Conservation (phyloP, 371 early-diverging fungal species). For the Mucor mucedo region DNA sequence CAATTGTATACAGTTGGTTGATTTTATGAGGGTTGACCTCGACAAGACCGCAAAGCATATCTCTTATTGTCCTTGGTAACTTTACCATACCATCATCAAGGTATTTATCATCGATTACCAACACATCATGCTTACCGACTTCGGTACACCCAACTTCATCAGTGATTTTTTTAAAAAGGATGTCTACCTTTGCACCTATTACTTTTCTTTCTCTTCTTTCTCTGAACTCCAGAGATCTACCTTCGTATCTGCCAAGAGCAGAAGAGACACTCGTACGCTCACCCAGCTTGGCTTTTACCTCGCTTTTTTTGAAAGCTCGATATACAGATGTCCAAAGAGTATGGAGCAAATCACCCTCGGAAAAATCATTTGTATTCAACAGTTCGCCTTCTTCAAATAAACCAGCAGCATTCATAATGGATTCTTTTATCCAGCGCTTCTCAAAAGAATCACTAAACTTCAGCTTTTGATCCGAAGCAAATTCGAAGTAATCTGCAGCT, state of each 20-base stretch:
- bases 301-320: conserved; percentile 8
- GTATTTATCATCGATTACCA: conserved; percentile 21
- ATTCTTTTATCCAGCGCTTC: conserved; percentile 9
- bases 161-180: conserved; percentile 13
- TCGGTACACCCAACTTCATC: conserved; percentile 19
- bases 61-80: conserved; percentile 19
- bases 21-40: conserved; percentile 10
- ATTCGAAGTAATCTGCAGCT: conserved; percentile 16
- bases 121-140: conserved; percentile 22
- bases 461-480: conserved; percentile 13
- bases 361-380: conserved; percentile 15
- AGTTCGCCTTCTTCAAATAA: conserved; percentile 13
- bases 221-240: conserved; percentile 14
- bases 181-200: conserved; percentile 20
- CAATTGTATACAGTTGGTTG: conserved; percentile 10
- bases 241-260: conserved; percentile 20
- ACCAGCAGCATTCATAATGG: conserved; percentile 3
- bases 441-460: conserved; percentile 15
- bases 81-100: conserved; percentile 22
- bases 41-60: conserved; percentile 18
- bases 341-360: conserved; percentile 19
- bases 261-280: conserved; percentile 15
- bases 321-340: conserved; percentile 17
- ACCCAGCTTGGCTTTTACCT: conserved; percentile 15
- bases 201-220: conserved; percentile 20